Evolutionary conservation across 2,329 filamentous ascomycete species (phyloP), one percentile per base, ranked within the genome.

Genomic region (Neocucurbitaria cava): DNA sequence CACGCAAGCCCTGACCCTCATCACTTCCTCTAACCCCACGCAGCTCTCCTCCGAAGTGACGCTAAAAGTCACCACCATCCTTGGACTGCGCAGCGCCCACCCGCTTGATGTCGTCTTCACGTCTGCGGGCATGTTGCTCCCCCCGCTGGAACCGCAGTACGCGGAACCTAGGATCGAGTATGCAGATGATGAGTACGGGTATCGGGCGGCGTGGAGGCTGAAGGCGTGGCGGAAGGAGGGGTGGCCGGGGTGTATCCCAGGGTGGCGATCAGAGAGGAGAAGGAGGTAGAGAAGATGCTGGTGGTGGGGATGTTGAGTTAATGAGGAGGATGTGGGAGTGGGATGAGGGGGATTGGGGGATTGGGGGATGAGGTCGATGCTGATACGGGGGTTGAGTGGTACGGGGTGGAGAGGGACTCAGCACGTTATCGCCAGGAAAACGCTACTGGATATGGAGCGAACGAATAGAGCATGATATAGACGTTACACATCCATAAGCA

Each of bases 171-270:
- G 63, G 0, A 58, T 65, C 9, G 47, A 61, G 4, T 51, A 35
- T 13, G 43, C 38, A 1, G 40, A 52, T 0, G 52, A 53, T 23
- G 11, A 38, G 2, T 26, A 48, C 8, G 42, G 46, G 1, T 42
- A 55, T 18, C 46, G 42, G 5, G 51, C 57, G 2, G 51, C 54
- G 1, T 47, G 20, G 23, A 30, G 62, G 6, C 26, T 67, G n/a
- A 45, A 43, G n/a, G 54, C 52, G 13, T 66, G 64, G 62, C 57
- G 61, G 42, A 42, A 45, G 4, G 59, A 63, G 2, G 59, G 61
- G 1, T 67, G 64, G 62, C 64, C 64, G 1, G 21, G 36, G 35
- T 24, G 2, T 58, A 45, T 31, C 59, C 60, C 2, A 41, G 1
- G 15, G 31, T 45, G 17, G 60, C 61, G 8, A 48, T 63, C 3